A percentile compares a stretch with the other conserved stretches of the same genome.
These are phyloP conservation scores for Ogataea neopini DNA, from an alignment of 805 yeast species.

Conservation along the genomic window DNA sequence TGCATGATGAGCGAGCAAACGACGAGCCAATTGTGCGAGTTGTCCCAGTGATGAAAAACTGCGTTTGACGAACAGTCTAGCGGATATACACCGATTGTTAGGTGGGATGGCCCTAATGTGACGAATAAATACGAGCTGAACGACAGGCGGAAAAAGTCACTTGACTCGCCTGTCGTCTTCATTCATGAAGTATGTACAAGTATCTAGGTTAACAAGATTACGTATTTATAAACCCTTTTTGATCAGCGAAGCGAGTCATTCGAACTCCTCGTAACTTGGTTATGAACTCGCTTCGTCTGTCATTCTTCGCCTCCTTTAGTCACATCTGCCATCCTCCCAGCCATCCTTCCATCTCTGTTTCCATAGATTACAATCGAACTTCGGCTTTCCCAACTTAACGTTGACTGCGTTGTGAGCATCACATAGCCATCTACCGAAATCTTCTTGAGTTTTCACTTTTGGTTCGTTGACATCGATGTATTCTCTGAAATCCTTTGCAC, in stretches of 20 bases:
- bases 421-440: conserved; percentile 88
- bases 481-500: conserved; percentile 79
- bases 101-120: too few species aligned
- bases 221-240: too few species aligned
- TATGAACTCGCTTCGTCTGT: too few species aligned
- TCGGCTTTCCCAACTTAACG: conserved; percentile 77
- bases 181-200: not conserved
- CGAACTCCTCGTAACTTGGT: too few species aligned
- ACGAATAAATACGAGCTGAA: too few species aligned
- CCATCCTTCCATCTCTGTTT: conserved; percentile 94
- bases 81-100: too few species aligned
- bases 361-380: conserved; percentile 89
- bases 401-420: conserved; percentile 96
- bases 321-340: conserved; percentile 70
- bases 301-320: conserved; percentile 25
- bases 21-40: too few species aligned
- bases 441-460: conserved; percentile 65
- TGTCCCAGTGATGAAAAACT: too few species aligned
- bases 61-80: too few species aligned
- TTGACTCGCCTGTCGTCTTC: not conserved
- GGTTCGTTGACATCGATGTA: conserved; percentile 60
- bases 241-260: too few species aligned
- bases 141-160: too few species aligned
- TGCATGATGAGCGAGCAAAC: conserved; percentile 4
- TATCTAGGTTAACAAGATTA: conserved; percentile 13